Base-by-base conservation (phyloP, 768 basidiomycete genomes). In the Auricularia heimuer region DNA sequence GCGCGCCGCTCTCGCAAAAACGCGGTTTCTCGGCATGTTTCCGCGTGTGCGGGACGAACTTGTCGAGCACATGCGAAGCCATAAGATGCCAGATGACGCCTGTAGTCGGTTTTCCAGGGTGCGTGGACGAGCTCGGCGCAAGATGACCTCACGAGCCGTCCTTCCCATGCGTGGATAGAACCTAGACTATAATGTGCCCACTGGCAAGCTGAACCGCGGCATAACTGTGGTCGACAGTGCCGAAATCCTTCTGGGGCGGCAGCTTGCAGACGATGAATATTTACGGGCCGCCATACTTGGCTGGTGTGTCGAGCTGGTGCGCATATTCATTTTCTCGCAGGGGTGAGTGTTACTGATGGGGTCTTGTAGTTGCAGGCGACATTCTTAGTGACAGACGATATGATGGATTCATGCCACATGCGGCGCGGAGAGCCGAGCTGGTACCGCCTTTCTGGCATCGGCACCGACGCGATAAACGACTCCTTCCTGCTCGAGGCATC, bases 331-430 rank as follows among this genome's bases (percentile, higher is more conserved):
- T 42, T 35, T 8, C 45, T 35, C 18, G 33, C 39, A 2, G 33
- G 29, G n/a, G 10, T 2, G 42, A 44, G 33, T 11, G 24, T 21
- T 34, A 10, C 37, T 64, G 33, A 63, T 33, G 35, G 14, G 18
- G 14, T 60, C 14, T 36, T 34, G 6, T 71, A 96, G 93, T 84
- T 99, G 8, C 96, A 98, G 87, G 94, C 94, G 0, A 97, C 88
- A 77, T 98, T 98, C 87, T 85, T 98, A 64, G 93, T 97, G 64
- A 84, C 92, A 3, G 93, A 99, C 76, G 96, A 98, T 75, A 94
- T 98, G 71, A 99, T 99, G 97, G 96, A 99, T 73, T 75, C 82
- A n/a, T 93, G 90, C 58, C 88, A 98, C 70, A 98, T 95, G 12
- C 89, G 96, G 29, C 88, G 96, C 10, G 88, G 89, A 3, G 94